Base-by-base conservation (phyloP, 257 asterid genomes). In the Paraleonurus japonicus region DNA sequence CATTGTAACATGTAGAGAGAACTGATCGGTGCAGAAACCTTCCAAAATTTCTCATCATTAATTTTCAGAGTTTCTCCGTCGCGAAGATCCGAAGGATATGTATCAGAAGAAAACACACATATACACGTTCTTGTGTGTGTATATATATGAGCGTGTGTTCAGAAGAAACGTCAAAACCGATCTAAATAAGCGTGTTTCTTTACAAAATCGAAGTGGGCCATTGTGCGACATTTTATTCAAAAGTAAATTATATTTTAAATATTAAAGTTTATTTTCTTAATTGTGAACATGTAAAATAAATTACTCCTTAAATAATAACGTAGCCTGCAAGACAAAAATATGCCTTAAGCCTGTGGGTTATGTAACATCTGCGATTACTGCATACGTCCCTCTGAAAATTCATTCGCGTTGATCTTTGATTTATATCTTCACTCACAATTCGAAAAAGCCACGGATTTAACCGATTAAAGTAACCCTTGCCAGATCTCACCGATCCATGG, bases 401-500 rank as follows among this genome's bases (percentile, higher is more conserved):
- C 27, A 20, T 5, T n/a, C 43, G 33, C 15, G 5, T 2, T 27
- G 64, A 58, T 58, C 64, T 57, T 57, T 26, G 63, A 15, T 27
- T n/a, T 57, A 24, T 5, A 70, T 16, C 59, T 43, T 6, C 75
- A 64, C 54, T 3, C 57, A 41, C 47, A 7, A 41, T n/a, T 45
- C 32, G 15, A 39, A 13, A 61, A 22, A 19, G 16, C 39, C 53
- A 20, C 16, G 65, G 54, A 61, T 12, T 30, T 6, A 33, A 45
- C 16, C 43, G 35, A 33, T 5, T 11, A 0, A 57, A 78, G 61
- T 3, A 41, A 76, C 54, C 57, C 23, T 57, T 19, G 19, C 26
- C 70, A 71, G 81, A 80, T 83, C 88, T 69, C 61, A 4, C 39
- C 67, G 50, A 74, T 76, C 71, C 33, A 87, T 87, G 95, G 81